Conservation (phyloP, 805 yeast species). For the Groenewaldozyma tartarivorans region DNA sequence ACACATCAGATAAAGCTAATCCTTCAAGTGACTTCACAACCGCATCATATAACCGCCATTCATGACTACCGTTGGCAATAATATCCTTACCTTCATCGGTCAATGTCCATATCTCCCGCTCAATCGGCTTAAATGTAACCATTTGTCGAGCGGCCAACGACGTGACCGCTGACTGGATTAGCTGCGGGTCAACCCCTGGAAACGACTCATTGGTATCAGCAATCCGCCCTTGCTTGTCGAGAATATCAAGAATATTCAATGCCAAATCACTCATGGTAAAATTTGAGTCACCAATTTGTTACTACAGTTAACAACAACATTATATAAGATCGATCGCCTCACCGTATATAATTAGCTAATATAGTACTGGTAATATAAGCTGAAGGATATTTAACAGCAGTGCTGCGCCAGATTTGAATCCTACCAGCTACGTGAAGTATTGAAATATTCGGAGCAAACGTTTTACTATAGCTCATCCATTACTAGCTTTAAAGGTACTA, state of each 20-base stretch:
- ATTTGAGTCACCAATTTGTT: too few species aligned
- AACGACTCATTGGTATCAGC: constrained; percentile 56
- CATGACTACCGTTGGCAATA: constrained; percentile 78
- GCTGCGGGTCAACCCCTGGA: constrained; percentile 36
- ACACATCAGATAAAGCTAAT: constrained; percentile 63
- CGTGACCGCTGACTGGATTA: constrained; percentile 59
- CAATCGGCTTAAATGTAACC: constrained; percentile 64
- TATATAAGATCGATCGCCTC: too few species aligned
- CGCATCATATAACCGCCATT: constrained; percentile 62
- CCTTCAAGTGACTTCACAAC: constrained; percentile 70
- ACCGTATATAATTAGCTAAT: too few species aligned
- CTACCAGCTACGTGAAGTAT: too few species aligned
- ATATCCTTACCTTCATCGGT: constrained; percentile 79
- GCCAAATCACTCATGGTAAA: constrained; percentile 19
- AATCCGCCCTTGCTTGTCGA: constrained; percentile 52
- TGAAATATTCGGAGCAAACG: too few species aligned
- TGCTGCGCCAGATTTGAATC: too few species aligned
- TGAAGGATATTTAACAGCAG: too few species aligned
- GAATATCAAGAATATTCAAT: constrained; percentile 45
- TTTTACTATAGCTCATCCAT: too few species aligned
- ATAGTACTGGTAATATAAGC: too few species aligned
- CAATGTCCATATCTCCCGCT: constrained; percentile 64
- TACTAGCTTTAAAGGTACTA: too few species aligned
- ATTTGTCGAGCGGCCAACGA: constrained; percentile 79
- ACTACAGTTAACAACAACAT: too few species aligned